Evolutionary conservation across 1,284 basidiomycete species (phyloP).

Genomic region (Papiliotrema nemorosa): DNA sequence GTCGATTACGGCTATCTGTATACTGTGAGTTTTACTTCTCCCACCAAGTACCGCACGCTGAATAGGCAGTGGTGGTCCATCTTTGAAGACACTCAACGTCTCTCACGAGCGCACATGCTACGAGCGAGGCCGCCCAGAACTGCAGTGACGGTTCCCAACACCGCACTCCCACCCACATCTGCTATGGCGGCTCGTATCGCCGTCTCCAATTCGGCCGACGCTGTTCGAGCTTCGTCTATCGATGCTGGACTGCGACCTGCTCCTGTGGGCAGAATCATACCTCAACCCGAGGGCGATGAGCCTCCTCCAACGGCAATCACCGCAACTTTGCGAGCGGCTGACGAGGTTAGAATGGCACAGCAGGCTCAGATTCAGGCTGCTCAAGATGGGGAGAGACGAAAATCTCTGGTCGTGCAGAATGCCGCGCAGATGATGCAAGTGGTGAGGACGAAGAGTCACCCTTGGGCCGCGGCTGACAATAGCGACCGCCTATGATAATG

Average conservation of each 20-base stretch:
- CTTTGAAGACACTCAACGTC: constrained; percentile 2
- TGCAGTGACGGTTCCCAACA: neutral
- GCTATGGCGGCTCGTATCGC: constrained; percentile 15
- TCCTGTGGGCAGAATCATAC: neutral
- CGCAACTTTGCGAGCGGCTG: constrained; percentile 9
- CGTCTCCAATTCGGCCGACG: constrained; percentile 12
- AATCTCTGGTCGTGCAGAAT: neutral
- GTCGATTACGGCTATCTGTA: constrained; percentile 3
- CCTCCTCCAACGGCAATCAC: constrained; percentile 1
- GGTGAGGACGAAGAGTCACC: neutral
- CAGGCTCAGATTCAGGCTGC: constrained; percentile 11
- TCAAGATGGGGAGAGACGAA: neutral
- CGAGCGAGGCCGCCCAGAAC: neutral
- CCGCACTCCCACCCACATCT: constrained; percentile 7
- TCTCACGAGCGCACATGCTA: neutral
- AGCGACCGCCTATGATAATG: neutral
- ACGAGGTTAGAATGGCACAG: constrained; percentile 15
- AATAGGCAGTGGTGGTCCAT: constrained; percentile 6
- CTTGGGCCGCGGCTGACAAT: neutral
- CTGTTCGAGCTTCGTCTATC: constrained; percentile 15
- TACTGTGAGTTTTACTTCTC: neutral
- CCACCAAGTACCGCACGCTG: too few relatives aligned
- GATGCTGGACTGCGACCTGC: constrained; percentile 2
- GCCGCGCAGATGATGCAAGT: neutral
- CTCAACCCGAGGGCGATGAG: constrained; percentile 3